Conservation (phyloP, 495 filamentous ascomycete species). For the Poronia punctata region DNA sequence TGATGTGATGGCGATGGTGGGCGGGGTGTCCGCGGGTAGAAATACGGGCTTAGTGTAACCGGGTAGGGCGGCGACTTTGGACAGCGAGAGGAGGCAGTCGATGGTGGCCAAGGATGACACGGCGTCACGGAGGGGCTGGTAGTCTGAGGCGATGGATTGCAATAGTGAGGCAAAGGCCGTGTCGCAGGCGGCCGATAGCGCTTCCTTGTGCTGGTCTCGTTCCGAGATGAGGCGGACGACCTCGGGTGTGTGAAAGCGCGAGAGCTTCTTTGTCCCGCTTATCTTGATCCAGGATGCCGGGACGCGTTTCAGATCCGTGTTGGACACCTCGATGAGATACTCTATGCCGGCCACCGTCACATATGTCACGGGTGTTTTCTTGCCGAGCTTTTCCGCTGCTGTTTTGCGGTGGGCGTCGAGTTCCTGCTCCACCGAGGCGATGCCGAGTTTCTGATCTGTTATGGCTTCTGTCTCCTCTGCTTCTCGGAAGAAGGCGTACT, state of each 20-base stretch:
- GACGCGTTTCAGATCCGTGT: slow-evolving; percentile 69
- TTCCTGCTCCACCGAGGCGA: slow-evolving; percentile 82
- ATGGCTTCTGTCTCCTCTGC: slow-evolving; percentile 81
- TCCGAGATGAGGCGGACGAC: slow-evolving; percentile 76
- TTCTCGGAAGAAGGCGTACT: slow-evolving; percentile 88
- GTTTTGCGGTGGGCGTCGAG: slow-evolving; percentile 66
- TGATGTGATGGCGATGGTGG: slow-evolving; percentile 61
- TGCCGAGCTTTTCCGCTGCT: slow-evolving; percentile 62
- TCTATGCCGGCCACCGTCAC: slow-evolving; percentile 82
- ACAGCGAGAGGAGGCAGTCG: slow-evolving; percentile 84
- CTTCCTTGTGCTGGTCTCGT: slow-evolving; percentile 91
- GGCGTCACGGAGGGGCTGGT: slow-evolving; percentile 83
- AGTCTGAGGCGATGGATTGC: slow-evolving; percentile 64
- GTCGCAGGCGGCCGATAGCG: slow-evolving; percentile 87
- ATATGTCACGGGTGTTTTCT: slow-evolving; percentile 64
- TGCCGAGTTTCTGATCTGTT: slow-evolving; percentile 80
- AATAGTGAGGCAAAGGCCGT: slow-evolving; percentile 68
- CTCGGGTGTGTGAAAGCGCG: slow-evolving; percentile 90
- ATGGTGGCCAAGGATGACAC: slow-evolving; percentile 79
- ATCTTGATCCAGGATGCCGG: slow-evolving; percentile 93
- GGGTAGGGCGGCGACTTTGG: slow-evolving; percentile 74
- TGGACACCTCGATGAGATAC: slow-evolving; percentile 87
- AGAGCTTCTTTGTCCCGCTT: slow-evolving; percentile 85
- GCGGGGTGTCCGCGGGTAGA: slow-evolving; percentile 47
- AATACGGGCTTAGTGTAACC: slow-evolving; percentile 87